phyloP scores from a whole-genome alignment of 2,329 filamentous ascomycete genomes.

The Cladosporium sp. region DNA sequence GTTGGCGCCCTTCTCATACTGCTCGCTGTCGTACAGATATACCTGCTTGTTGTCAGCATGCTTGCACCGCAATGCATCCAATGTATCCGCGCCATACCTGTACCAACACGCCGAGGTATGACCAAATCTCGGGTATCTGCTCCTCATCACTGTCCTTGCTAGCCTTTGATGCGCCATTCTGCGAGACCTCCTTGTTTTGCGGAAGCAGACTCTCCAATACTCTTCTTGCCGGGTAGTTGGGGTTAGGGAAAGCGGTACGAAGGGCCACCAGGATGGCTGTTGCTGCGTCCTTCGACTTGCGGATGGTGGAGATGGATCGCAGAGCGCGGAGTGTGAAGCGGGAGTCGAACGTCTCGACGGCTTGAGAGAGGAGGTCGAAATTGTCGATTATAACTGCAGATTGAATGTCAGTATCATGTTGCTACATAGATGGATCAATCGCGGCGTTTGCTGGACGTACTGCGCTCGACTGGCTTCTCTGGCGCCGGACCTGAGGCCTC shows the following conservation, averaged over 20 bases:
- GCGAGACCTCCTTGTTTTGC: conserved; percentile 17
- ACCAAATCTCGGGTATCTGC: conserved; percentile 34
- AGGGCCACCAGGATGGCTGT: conserved; percentile 31
- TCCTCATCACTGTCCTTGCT: conserved; percentile 25
- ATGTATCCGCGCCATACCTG: conserved; percentile 26
- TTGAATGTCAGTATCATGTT: conserved; percentile 17
- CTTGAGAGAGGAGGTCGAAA: conserved; percentile 85
- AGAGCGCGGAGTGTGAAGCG: conserved; percentile 92
- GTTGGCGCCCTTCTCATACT: conserved; percentile 72
- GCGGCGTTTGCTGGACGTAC: conserved; percentile 23
- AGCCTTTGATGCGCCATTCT: conserved; percentile 17
- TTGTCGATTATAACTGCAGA: conserved; percentile 88
- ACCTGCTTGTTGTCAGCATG: conserved; percentile 60
- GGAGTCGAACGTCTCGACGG: conserved; percentile 87
- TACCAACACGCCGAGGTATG: conserved; percentile 34
- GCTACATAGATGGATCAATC: not conserved
- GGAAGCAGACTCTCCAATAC: conserved; percentile 31
- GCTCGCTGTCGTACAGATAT: conserved; percentile 79
- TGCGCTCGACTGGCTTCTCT: conserved; percentile 27
- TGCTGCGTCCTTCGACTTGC: conserved; percentile 61
- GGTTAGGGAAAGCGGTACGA: conserved; percentile 31
- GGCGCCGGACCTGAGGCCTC: conserved; percentile 36
- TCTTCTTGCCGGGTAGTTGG: conserved; percentile 26
- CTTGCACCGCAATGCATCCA: not conserved
- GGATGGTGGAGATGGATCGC: conserved; percentile 90